phyloP scores from a whole-genome alignment of 2,329 filamentous ascomycete genomes.

The Pseudogymnoascus verrucosus region DNA sequence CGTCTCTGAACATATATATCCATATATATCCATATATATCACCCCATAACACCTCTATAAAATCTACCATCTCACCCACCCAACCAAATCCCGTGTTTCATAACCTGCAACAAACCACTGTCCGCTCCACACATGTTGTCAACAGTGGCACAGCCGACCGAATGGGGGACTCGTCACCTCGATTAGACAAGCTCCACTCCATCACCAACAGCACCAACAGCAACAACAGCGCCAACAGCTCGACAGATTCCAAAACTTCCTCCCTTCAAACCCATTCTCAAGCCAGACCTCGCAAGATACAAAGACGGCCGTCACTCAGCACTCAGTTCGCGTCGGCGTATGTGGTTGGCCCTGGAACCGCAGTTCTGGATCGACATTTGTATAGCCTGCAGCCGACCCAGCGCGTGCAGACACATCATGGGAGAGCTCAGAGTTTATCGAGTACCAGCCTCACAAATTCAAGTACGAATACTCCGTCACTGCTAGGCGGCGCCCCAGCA shows the following conservation, averaged over 20 bases:
- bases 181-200: slow-evolving; percentile 5
- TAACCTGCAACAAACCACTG: neutral
- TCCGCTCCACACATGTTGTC: slow-evolving; percentile 6
- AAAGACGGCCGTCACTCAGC: neutral
- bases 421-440: slow-evolving; percentile 6
- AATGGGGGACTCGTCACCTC: slow-evolving; percentile 7
- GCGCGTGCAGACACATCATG: slow-evolving; percentile 8
- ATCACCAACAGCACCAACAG: neutral
- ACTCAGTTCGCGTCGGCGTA: neutral
- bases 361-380: slow-evolving; percentile 6
- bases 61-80: neutral
- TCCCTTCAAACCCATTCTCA: neutral
- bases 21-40: too few species aligned
- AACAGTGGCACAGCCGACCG: slow-evolving; percentile 8
- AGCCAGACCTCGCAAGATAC: neutral
- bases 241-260: neutral
- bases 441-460: slow-evolving; percentile 8
- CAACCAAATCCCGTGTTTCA: neutral
- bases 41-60: neutral
- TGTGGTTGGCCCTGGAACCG: slow-evolving; percentile 7
- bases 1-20: neutral
- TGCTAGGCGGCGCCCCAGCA: neutral
- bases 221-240: neutral
- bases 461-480: slow-evolving; percentile 5
- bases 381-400: slow-evolving; percentile 4